phyloP scores from a whole-genome alignment of 805 yeast genomes.

The Zygotorulaspora sp. region DNA sequence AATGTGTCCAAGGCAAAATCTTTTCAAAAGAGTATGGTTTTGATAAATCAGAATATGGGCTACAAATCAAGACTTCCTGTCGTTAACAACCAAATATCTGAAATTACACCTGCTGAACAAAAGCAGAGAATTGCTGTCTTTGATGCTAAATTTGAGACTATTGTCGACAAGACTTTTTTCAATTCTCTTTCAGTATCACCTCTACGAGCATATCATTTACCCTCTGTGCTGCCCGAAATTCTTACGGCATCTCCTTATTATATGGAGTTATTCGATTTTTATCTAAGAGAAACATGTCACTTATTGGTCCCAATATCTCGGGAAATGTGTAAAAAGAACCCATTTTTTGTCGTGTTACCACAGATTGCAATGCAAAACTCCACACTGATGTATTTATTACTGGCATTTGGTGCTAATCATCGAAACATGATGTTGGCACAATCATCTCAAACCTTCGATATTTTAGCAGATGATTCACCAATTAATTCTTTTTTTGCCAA shows the following conservation, averaged over 20 bases:
- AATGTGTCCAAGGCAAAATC: background rate
- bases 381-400: conserved; percentile 48
- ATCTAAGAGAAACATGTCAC: conserved; percentile 54
- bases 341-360: conserved; percentile 61
- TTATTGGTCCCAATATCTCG: conserved; percentile 65
- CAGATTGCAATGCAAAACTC: conserved; percentile 59
- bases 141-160: background rate
- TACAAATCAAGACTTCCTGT: background rate
- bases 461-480: background rate
- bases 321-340: conserved; percentile 51
- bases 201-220: conserved; percentile 35
- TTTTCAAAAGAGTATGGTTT: background rate
- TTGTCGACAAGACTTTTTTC: background rate
- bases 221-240: conserved; percentile 54
- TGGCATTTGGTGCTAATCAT: conserved; percentile 49
- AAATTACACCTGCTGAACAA: background rate
- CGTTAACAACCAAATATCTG: background rate
- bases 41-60: background rate
- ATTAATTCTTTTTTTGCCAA: background rate
- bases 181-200: background rate
- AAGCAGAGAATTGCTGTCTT: background rate
- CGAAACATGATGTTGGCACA: conserved; percentile 22
- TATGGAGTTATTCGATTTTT: conserved; percentile 58
- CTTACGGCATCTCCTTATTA: conserved; percentile 56
- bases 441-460: background rate